Conservation (phyloP, 169 alveolate species). For the Plasmodium coatneyi region DNA sequence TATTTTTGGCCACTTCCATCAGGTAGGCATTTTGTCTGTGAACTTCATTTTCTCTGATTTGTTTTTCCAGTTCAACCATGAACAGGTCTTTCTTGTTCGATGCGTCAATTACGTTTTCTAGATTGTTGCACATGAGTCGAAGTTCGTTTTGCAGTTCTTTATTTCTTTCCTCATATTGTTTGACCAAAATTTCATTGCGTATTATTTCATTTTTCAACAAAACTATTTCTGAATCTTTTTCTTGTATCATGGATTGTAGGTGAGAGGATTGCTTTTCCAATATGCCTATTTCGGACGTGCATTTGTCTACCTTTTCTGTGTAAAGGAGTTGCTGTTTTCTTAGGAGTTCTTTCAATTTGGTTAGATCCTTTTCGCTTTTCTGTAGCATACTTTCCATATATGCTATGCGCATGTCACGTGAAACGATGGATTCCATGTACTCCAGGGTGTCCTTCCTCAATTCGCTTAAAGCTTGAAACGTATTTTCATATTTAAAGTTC, state of each 20-base stretch:
- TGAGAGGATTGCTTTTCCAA: slow-evolving; percentile 68
- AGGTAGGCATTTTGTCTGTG: slow-evolving; percentile 72
- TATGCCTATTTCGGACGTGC: slow-evolving; percentile 38
- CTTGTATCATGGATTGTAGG: slow-evolving; percentile 71
- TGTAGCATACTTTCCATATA: slow-evolving; percentile 74
- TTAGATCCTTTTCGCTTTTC: slow-evolving; percentile 65
- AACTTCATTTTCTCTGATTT: slow-evolving; percentile 74
- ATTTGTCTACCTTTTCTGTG: slow-evolving; percentile 36
- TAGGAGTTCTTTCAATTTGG: slow-evolving; percentile 34
- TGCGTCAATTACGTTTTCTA: slow-evolving; percentile 75
- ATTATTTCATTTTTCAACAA: slow-evolving; percentile 72
- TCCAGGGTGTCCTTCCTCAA: slow-evolving; percentile 73
- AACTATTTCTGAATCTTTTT: slow-evolving; percentile 72
- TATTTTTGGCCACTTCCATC: slow-evolving; percentile 75
- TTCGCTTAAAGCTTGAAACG: slow-evolving; percentile 67
- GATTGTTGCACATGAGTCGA: slow-evolving; percentile 62
- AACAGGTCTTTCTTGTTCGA: slow-evolving; percentile 74
- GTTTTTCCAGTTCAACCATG: slow-evolving; percentile 72
- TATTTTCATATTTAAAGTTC: slow-evolving; percentile 73
- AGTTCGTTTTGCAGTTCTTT: slow-evolving; percentile 70
- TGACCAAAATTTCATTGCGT: slow-evolving; percentile 50
- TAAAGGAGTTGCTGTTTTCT: slow-evolving; percentile 34
- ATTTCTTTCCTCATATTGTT: slow-evolving; percentile 72
- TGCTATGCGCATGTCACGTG: slow-evolving; percentile 73
- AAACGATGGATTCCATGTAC: slow-evolving; percentile 75